Percentiles rank a stretch among this genome's conserved stretches.
Evolutionary conservation across 2,329 filamentous ascomycete genomes (phyloP).

Genomic region (Microdochium nivale): DNA sequence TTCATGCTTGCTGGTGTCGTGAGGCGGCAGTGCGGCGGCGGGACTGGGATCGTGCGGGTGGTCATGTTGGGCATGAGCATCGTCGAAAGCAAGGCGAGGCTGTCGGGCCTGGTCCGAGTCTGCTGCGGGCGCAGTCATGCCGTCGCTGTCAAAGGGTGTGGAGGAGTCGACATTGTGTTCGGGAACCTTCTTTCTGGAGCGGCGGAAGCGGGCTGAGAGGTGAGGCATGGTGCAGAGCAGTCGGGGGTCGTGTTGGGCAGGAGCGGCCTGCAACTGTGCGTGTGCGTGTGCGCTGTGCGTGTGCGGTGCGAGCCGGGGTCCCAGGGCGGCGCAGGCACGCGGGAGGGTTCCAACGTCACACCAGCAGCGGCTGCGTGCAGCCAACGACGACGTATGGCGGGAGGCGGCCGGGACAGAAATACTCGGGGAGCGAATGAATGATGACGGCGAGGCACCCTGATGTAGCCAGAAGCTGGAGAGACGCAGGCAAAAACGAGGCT

Average conservation of each 20-base stretch:
- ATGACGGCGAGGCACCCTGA: too few species aligned
- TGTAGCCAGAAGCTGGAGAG: too few species aligned
- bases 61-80: too few species aligned
- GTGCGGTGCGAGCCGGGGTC: background rate
- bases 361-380: background rate
- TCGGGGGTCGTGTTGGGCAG: too few species aligned
- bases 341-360: too few species aligned
- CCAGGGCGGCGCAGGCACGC: background rate
- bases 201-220: background rate
- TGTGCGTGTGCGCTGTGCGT: background rate
- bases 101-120: background rate
- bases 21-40: background rate
- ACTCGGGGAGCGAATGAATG: too few species aligned
- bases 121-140: background rate
- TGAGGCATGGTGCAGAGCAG: background rate
- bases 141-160: background rate
- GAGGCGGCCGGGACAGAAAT: too few species aligned
- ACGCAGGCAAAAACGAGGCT: too few species aligned
- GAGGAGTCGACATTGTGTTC: background rate
- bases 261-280: background rate
- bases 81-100: background rate
- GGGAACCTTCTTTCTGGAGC: background rate
- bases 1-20: background rate
- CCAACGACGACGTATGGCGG: too few species aligned
- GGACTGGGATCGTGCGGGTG: background rate